Evolutionary conservation across 495 filamentous ascomycete genomes (phyloP).

Genomic region (Trichoderma gamsii): DNA sequence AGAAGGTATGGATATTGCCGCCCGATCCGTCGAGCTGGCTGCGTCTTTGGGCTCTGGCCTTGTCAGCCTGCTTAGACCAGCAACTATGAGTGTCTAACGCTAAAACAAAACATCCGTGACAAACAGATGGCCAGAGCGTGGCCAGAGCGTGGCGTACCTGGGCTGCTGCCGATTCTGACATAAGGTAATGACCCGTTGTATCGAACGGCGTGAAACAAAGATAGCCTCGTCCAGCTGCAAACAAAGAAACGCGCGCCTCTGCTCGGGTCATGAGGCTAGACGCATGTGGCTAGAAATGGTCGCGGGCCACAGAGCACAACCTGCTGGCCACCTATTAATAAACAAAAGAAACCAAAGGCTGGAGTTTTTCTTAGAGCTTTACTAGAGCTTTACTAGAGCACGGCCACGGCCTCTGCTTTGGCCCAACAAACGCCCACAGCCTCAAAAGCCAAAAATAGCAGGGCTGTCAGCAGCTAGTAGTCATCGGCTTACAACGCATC

Average conservation of each 20-base stretch:
- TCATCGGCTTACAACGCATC: conserved; percentile 12
- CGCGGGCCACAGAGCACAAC: background rate
- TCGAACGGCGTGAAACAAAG: background rate
- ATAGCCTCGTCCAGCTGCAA: background rate
- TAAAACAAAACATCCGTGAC: background rate
- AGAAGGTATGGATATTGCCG: background rate
- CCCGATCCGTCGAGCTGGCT: background rate
- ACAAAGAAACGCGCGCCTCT: background rate
- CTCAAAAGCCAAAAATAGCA: conserved; percentile 10
- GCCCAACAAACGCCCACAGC: background rate
- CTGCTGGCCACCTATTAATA: background rate
- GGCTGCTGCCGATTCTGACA: background rate
- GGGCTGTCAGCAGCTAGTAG: conserved; percentile 9
- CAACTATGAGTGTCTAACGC: background rate
- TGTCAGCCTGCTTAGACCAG: background rate
- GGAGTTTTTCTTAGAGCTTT: background rate
- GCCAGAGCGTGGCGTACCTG: background rate
- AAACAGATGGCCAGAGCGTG: background rate
- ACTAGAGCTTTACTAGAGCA: too few relatives aligned
- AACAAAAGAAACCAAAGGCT: background rate
- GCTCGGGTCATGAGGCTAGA: background rate
- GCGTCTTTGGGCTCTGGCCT: background rate
- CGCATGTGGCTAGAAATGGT: background rate
- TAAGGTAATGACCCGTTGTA: background rate
- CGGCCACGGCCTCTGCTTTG: background rate